Evolutionary conservation across 192 early-diverging fungal genomes (phyloP), one percentile per base, ranked within the genome.

Genomic region (Powellomyces hirtus): DNA sequence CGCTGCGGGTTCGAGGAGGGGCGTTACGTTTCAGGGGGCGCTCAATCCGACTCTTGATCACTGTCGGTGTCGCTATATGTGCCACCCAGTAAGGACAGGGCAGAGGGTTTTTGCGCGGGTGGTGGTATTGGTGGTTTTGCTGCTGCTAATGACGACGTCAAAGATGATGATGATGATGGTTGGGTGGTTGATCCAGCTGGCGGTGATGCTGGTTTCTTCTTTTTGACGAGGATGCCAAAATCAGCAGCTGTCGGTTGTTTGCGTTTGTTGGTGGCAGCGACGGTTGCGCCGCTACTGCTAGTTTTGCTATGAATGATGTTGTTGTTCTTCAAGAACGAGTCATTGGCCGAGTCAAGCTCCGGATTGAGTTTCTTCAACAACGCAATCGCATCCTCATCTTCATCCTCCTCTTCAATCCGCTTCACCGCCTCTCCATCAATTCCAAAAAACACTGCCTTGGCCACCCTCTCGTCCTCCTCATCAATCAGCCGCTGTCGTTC

Each of bases 401-500:
- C 37, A 5, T 79, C 78, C 8, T 81, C 86, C 34, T 85, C 83
- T 6, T 59, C 24, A 40, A 91, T 50, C 64, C 89, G 77, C 49
- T 80, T 77, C 10, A 94, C 87, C 26, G 60, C 58, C 30, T 89
- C 84, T 16, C 91, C 92, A 73, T 91, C 88, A 0, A 68, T 75
- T 44, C 73, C 79, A 24, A 24, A 24, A 64, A 94, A 94, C 0
- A 89, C 76, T 0, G 79, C 68, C 22, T 83, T 83, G 4, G 89
- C 86, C 18, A 88, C 42, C 22, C 59, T 45, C 11, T 86, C 86
- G 57, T 92, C 90, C 52, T 90, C 85, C 49, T 89, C 86, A 13
- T 85, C 82, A 62, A 86, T 72, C 11, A 68, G 51, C 24, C 61
- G 14, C 60, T 76, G 64, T 7, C 75, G 51, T 8, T 31, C 33